These are phyloP conservation scores for Chaetomium strumarium DNA, from an alignment of 2,329 filamentous ascomycete species.

Conservation along the genomic window DNA sequence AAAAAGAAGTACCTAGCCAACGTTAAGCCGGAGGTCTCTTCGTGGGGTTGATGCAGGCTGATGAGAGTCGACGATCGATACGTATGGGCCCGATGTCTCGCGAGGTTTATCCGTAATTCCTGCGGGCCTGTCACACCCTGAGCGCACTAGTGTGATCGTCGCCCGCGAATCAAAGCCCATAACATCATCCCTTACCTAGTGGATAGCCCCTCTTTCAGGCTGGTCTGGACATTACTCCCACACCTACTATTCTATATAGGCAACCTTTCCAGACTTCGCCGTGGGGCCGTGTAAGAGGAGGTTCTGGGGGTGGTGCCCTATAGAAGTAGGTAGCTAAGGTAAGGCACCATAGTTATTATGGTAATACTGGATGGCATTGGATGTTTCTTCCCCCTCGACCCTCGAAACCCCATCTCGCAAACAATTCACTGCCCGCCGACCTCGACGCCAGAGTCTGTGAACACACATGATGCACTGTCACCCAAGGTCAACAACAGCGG, in stretches of 20 bases:
- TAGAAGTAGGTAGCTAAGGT: too few species aligned
- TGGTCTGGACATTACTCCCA: neutral
- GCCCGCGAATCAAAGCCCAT: constrained; percentile 1
- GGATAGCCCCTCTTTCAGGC: constrained; percentile 2
- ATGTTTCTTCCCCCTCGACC: too few species aligned
- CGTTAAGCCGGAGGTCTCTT: neutral
- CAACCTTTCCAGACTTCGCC: neutral
- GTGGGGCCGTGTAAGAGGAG: neutral
- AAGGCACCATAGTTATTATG: too few species aligned
- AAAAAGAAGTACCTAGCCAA: too few species aligned
- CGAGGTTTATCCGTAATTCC: neutral
- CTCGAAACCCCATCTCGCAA: neutral
- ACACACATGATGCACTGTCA: neutral
- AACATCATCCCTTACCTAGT: neutral
- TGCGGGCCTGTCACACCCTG: neutral
- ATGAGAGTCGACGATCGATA: neutral
- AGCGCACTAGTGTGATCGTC: neutral
- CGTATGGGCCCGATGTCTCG: neutral
- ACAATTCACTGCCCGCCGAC: neutral
- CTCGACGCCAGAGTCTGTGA: neutral
- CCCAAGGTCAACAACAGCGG: neutral
- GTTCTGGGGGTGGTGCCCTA: too few species aligned
- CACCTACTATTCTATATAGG: neutral
- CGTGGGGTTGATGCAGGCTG: neutral
- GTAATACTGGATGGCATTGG: too few species aligned